Percentiles rank a stretch among this genome's conserved stretches.
Conservation (phyloP, 805 yeast genomes). For the Starmerella geochares region DNA sequence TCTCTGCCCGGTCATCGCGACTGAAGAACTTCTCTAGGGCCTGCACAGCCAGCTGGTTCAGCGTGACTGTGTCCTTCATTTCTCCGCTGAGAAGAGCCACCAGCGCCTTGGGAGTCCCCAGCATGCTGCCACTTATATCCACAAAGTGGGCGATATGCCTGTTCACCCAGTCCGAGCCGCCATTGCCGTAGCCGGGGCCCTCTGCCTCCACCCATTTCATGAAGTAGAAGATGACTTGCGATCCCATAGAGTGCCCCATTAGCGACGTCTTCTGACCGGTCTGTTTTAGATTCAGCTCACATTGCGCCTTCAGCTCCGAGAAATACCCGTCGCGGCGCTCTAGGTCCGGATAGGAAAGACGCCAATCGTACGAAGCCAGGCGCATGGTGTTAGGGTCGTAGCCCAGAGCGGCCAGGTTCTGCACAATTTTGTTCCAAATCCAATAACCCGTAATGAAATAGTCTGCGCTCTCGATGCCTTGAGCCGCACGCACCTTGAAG, state of each 20-base stretch:
- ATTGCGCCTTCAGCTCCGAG: slow-evolving; percentile 57
- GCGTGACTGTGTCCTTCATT: slow-evolving; percentile 93
- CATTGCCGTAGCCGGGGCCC: slow-evolving; percentile 72
- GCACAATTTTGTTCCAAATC: slow-evolving; percentile 96
- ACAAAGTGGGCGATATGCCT: slow-evolving; percentile 69
- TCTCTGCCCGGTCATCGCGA: slow-evolving; percentile 74
- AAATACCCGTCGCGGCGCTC: slow-evolving; percentile 84
- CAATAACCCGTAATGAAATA: slow-evolving; percentile 95
- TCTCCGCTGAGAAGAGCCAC: slow-evolving; percentile 93
- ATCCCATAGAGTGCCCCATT: slow-evolving; percentile 93
- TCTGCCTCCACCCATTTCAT: slow-evolving; percentile 93
- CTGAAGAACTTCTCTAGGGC: slow-evolving; percentile 92
- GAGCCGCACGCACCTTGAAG: slow-evolving; percentile 75
- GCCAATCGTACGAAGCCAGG: slow-evolving; percentile 94
- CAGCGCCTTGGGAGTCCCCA: slow-evolving; percentile 91
- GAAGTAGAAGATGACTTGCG: slow-evolving; percentile 79
- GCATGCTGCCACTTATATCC: slow-evolving; percentile 77
- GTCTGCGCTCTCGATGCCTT: slow-evolving; percentile 94
- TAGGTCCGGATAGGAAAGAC: slow-evolving; percentile 77
- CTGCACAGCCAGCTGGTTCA: slow-evolving; percentile 83
- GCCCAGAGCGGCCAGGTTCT: slow-evolving; percentile 86
- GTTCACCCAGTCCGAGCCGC: slow-evolving; percentile 84
- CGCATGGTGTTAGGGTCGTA: slow-evolving; percentile 85
- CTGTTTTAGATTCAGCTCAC: slow-evolving; percentile 48
- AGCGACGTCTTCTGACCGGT: slow-evolving; percentile 62